Percentiles rank a stretch among this genome's conserved stretches.
phyloP scores from a whole-genome alignment of 768 basidiomycete genomes.

The Mycena amicta region DNA sequence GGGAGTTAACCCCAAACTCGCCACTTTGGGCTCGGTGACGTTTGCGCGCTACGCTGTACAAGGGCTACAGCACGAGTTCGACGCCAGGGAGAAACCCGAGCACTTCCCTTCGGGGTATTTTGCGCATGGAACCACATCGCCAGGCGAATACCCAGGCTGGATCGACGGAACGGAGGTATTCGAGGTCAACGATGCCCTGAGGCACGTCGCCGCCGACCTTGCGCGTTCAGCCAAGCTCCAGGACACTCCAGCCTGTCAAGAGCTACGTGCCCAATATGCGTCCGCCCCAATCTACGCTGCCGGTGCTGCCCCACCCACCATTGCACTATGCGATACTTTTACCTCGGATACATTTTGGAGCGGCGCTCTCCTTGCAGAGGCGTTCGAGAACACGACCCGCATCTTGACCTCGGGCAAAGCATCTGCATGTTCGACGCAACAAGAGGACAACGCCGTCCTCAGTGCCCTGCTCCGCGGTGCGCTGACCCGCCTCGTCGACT shows the following conservation, averaged over 20 bases:
- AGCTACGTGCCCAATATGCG: constrained; percentile 27
- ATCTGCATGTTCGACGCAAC: constrained; percentile 35
- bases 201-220: constrained; percentile 26
- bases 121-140: constrained; percentile 13
- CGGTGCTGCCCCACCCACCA: constrained; percentile 28
- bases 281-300: constrained; percentile 20
- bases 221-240: constrained; percentile 25
- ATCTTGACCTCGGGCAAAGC: constrained; percentile 35
- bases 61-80: constrained; percentile 38
- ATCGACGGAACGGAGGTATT: constrained; percentile 36
- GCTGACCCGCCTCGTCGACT: constrained; percentile 36
- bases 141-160: constrained; percentile 17
- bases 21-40: constrained; percentile 35
- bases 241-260: constrained; percentile 16
- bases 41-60: constrained; percentile 39
- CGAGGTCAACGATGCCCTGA: constrained; percentile 41
- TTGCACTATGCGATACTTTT: constrained; percentile 30
- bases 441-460: constrained; percentile 46
- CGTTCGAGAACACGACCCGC: constrained; percentile 29
- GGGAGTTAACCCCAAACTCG: constrained; percentile 35
- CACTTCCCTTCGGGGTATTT: constrained; percentile 38
- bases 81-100: constrained; percentile 37
- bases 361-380: constrained; percentile 35
- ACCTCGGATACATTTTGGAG: constrained; percentile 36
- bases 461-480: constrained; percentile 40